Base-by-base conservation (phyloP, 371 early-diverging fungal species). In the Mortierella sp. region DNA sequence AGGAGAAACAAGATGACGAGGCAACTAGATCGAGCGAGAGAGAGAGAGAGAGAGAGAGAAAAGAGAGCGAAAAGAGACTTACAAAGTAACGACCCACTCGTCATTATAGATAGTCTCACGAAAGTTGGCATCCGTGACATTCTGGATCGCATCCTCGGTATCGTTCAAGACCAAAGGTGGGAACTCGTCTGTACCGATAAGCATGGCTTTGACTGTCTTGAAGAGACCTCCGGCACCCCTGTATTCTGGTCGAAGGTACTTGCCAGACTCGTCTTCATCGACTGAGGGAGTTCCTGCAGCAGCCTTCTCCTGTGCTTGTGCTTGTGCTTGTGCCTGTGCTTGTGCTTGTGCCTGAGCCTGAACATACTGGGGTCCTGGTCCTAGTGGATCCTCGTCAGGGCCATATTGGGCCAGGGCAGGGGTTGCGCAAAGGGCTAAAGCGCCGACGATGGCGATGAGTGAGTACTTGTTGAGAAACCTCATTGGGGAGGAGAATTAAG, bases 31-130 rank as follows among this genome's bases (percentile, higher is more conserved):
- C n/a, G n/a, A n/a, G n/a, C n/a, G n/a, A n/a, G n/a, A n/a, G n/a
- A n/a, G n/a, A n/a, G 26, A 30, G 4, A n/a, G 1, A 12, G 7
- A 53, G 25, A 58, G 55, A 29, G 9, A 48, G 37, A 29, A 44
- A 26, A 23, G 25, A 52, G 7, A 62, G 7, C 11, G 37, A 45
- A 15, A 19, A 12, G 37, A n/a, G 4, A 72, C 79, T 72, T 69
- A 77, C 79, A 77, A 77, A n/a, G 69, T 57, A 29, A 77, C 46
- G 60, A 77, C 66, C 62, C 72, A 77, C 61, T 77, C 79, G 53
- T 72, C 79, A 19, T 72, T 48, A 56, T 65, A 72, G 60, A 77
- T 47, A 9, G 57, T 53, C 2, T 68, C 66, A 55, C 55, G 65
- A 46, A 68, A 77, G 70, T 68, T 72, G 62, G 58, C 66, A 30